Percentiles rank a stretch among this genome's conserved stretches.
Evolutionary conservation across 73 alveolate species (phyloP).

Genomic region (Tetrahymena thermophila): DNA sequence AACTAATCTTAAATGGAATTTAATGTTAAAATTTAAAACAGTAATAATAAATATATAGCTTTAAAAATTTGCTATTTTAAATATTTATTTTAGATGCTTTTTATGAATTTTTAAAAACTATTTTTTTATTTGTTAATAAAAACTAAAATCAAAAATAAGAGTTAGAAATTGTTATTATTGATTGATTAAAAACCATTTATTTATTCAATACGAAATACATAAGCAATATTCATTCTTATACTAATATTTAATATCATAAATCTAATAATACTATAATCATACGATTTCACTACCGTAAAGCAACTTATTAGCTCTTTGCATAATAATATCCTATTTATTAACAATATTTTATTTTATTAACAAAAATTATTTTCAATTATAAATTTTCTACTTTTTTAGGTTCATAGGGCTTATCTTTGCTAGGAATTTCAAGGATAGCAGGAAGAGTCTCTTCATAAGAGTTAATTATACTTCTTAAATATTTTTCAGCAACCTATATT

Average conservation of each 20-base stretch:
- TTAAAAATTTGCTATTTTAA: no score
- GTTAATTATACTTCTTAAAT: slow-evolving; percentile 80
- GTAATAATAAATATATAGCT: no score
- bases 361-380: background rate
- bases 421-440: slow-evolving; percentile 93
- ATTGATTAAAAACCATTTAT: background rate
- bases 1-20: no score
- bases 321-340: slow-evolving; percentile 23
- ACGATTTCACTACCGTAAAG: slow-evolving; percentile 45
- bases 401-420: slow-evolving; percentile 89
- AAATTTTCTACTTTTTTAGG: slow-evolving; percentile 72
- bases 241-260: background rate
- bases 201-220: no score
- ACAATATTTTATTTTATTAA: background rate
- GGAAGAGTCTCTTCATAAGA: slow-evolving; percentile 90
- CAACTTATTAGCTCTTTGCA: slow-evolving; percentile 46
- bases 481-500: slow-evolving; percentile 70
- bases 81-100: no score
- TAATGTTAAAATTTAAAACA: no score
- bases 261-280: background rate
- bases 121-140: no score
- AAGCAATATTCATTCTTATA: background rate
- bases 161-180: no score
- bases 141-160: no score
- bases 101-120: no score